A percentile compares a stretch with the other conserved stretches of the same genome.
Conservation (phyloP, 2,329 filamentous ascomycete genomes). For the Phaeosphaeria sp. region DNA sequence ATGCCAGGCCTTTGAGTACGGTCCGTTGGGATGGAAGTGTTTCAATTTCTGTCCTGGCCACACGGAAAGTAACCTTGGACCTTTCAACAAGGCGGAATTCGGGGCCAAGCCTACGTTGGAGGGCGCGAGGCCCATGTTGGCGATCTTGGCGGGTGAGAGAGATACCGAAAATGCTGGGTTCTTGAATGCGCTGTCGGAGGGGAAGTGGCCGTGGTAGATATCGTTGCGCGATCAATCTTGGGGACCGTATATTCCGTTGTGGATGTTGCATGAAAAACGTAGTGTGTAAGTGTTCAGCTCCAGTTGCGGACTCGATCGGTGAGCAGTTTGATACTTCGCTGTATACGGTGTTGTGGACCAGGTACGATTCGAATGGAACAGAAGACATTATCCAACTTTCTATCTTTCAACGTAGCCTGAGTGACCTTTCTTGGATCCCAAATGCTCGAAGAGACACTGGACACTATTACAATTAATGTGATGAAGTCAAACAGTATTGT, state of each 20-base stretch:
- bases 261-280: no score
- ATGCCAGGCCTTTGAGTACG: conserved; percentile 35
- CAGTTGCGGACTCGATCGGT: no score
- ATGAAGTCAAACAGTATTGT: neutral
- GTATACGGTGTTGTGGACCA: no score
- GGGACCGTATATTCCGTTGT: no score
- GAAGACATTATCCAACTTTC: no score
- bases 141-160: conserved; percentile 42
- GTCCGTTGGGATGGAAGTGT: conserved; percentile 37
- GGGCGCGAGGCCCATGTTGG: conserved; percentile 40
- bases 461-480: neutral
- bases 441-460: no score
- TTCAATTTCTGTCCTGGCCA: conserved; percentile 47
- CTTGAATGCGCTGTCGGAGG: conserved; percentile 16
- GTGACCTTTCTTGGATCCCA: no score
- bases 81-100: conserved; percentile 16
- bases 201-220: conserved; percentile 21
- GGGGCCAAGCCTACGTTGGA: conserved; percentile 42
- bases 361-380: no score
- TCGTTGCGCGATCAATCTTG: no score
- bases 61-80: conserved; percentile 24
- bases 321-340: no score
- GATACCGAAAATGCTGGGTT: conserved; percentile 36
- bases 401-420: no score
- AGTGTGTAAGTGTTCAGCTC: no score